Conservation (phyloP, 2,329 filamentous ascomycete genomes). For the Fusarium sp. region DNA sequence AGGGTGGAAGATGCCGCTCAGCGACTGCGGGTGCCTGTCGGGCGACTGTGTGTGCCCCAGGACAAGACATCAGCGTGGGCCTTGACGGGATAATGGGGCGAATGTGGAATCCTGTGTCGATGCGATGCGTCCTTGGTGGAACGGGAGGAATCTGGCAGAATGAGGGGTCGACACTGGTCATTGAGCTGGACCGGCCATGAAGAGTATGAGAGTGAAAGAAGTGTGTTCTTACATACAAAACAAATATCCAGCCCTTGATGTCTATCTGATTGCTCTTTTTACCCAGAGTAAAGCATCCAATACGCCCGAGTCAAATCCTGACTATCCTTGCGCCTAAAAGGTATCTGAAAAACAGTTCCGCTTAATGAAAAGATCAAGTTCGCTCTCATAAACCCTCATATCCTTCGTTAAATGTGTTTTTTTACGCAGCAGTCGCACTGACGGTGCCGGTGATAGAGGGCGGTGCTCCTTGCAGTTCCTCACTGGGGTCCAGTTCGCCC, state of each 20-base stretch:
- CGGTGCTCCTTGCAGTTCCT: slow-evolving; percentile 32
- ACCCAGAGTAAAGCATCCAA: background rate
- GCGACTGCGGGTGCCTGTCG: slow-evolving; percentile 12
- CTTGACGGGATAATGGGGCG: slow-evolving; percentile 24
- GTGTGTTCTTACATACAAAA: slow-evolving; percentile 8
- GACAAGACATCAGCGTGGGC: background rate
- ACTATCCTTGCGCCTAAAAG: slow-evolving; percentile 28
- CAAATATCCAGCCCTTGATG: background rate
- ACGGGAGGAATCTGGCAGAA: slow-evolving; percentile 38
- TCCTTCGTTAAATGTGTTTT: background rate
- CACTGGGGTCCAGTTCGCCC: slow-evolving; percentile 50
- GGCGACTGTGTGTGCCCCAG: slow-evolving; percentile 33
- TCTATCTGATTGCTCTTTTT: background rate
- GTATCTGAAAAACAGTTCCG: slow-evolving; percentile 20
- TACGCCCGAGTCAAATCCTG: background rate
- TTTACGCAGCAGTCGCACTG: slow-evolving; percentile 36
- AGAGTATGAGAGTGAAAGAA: background rate
- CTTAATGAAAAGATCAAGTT: slow-evolving; percentile 12
- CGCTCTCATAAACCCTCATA: slow-evolving; percentile 31
- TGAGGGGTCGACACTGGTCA: slow-evolving; percentile 21
- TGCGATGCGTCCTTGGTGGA: slow-evolving; percentile 36
- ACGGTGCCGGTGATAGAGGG: slow-evolving; percentile 10
- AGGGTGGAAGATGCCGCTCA: slow-evolving; percentile 24
- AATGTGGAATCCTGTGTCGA: slow-evolving; percentile 41
- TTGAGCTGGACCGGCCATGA: slow-evolving; percentile 25